Percentiles rank a stretch among this genome's conserved stretches.
These are phyloP conservation scores for Drechslera avenae DNA, from an alignment of 2,329 filamentous ascomycete species.

Conservation along the genomic window DNA sequence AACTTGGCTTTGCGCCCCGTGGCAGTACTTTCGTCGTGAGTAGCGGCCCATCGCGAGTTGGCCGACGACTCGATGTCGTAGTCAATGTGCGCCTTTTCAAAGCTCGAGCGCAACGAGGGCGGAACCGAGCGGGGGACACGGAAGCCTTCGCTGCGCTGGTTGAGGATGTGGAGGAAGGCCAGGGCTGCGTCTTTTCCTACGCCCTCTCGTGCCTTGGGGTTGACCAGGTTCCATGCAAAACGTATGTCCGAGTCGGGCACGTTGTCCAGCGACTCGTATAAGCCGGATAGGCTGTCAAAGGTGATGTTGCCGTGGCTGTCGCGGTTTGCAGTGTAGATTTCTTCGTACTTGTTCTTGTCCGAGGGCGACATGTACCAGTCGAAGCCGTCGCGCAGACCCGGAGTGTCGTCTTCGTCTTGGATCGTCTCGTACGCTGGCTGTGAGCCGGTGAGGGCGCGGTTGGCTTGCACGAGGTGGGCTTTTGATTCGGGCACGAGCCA, in stretches of 20 bases:
- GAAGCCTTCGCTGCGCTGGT: constrained; percentile 92
- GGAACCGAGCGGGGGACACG: constrained; percentile 91
- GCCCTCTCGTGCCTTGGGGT: constrained; percentile 78
- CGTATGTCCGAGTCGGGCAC: constrained; percentile 79
- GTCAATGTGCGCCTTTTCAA: constrained; percentile 95
- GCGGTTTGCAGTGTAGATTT: constrained; percentile 92
- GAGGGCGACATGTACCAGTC: constrained; percentile 98
- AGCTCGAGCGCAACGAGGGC: constrained; percentile 85
- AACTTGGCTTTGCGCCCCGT: constrained; percentile 96
- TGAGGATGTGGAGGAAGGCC: constrained; percentile 95
- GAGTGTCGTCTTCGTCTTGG: constrained; percentile 76
- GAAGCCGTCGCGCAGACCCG: constrained; percentile 91
- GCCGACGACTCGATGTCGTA: constrained; percentile 84
- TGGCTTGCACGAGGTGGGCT: constrained; percentile 50
- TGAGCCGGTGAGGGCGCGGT: constrained; percentile 68
- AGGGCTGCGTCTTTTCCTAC: constrained; percentile 96
- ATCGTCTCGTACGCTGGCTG: constrained; percentile 84
- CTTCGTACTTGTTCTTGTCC: constrained; percentile 93
- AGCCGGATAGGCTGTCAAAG: constrained; percentile 78
- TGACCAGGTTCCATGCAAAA: constrained; percentile 96
- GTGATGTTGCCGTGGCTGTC: constrained; percentile 77
- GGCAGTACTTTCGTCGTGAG: constrained; percentile 76
- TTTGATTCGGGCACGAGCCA: constrained; percentile 93
- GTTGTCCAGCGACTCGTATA: constrained; percentile 74
- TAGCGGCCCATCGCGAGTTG: constrained; percentile 79